Conservation (phyloP, 208 protist genomes). For the Wallacemonas sp. region DNA sequence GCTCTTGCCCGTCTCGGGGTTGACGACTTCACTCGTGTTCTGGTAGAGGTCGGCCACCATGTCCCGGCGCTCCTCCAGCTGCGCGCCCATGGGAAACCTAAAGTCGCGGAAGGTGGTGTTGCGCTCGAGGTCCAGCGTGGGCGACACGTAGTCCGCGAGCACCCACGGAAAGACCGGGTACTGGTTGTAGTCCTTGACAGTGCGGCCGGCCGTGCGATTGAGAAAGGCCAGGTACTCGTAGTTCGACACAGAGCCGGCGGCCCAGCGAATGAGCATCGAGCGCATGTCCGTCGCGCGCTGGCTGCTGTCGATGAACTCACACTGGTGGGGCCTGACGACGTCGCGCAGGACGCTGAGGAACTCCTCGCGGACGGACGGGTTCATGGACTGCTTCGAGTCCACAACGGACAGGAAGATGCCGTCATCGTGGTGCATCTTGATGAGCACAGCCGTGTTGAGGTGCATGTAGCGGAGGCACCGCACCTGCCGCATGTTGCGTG, state of each 20-base stretch:
- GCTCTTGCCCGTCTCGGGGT: conserved; percentile 33
- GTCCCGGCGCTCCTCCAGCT: conserved; percentile 75
- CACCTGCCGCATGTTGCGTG: conserved; percentile 56
- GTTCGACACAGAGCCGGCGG: conserved; percentile 90
- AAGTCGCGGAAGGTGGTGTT: conserved; percentile 90
- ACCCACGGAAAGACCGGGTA: conserved; percentile 97
- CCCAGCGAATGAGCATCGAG: conserved; percentile 87
- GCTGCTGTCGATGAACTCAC: conserved; percentile 63
- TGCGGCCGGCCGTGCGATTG: conserved; percentile 90
- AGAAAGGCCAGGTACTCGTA: conserved; percentile 94
- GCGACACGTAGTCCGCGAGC: conserved; percentile 86
- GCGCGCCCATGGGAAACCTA: conserved; percentile 96
- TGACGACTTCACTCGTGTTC: conserved; percentile 38
- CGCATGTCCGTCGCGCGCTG: conserved; percentile 52
- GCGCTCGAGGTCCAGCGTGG: conserved; percentile 71
- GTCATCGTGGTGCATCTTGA: conserved; percentile 70
- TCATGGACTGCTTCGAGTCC: conserved; percentile 86
- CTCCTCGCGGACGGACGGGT: conserved; percentile 66
- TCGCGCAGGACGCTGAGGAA: conserved; percentile 69
- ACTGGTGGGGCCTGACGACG: conserved; percentile 49
- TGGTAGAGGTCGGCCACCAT: conserved; percentile 81
- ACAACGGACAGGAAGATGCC: conserved; percentile 81
- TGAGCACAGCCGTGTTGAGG: conserved; percentile 76
- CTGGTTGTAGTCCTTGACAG: conserved; percentile 92
- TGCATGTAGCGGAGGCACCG: conserved; percentile 85